Evolutionary conservation across 768 basidiomycete species (phyloP).

Genomic region (Boletus pseudo-olivaceus): DNA sequence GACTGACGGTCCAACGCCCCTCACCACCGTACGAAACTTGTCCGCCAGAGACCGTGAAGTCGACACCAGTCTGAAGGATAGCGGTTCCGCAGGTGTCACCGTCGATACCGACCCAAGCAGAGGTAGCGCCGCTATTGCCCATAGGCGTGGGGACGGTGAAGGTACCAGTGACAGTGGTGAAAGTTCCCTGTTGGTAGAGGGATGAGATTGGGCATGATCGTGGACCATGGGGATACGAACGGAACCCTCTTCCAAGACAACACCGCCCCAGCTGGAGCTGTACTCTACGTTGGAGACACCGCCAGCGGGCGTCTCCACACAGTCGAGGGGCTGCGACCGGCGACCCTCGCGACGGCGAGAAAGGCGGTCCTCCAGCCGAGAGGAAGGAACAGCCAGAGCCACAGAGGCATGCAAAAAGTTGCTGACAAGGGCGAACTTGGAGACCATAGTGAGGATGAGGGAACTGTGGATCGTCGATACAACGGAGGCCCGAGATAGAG

Average conservation of each 20-base stretch:
- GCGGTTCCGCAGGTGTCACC: slow-evolving; percentile 10
- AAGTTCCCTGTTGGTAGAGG: slow-evolving; percentile 13
- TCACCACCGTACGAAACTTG: slow-evolving; percentile 11
- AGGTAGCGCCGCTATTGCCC: slow-evolving; percentile 7
- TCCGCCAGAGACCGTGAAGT: slow-evolving; percentile 3
- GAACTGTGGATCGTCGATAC: not conserved
- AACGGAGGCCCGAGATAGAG: not conserved
- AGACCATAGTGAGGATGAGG: slow-evolving; percentile 15
- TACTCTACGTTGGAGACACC: slow-evolving; percentile 10
- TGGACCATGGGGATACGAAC: slow-evolving; percentile 4
- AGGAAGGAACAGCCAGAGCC: slow-evolving; percentile 15
- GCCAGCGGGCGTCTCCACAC: not conserved
- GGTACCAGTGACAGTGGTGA: slow-evolving; percentile 17
- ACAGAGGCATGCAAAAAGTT: slow-evolving; percentile 18
- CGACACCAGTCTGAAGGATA: slow-evolving; percentile 21
- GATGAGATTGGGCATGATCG: not conserved
- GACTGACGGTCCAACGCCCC: not conserved
- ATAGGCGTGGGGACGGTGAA: slow-evolving; percentile 18
- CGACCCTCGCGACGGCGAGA: slow-evolving; percentile 11
- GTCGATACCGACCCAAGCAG: slow-evolving; percentile 27
- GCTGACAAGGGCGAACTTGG: slow-evolving; percentile 10
- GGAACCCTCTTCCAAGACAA: slow-evolving; percentile 1
- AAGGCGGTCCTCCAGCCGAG: slow-evolving; percentile 9
- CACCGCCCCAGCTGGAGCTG: slow-evolving; percentile 20
- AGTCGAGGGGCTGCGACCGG: slow-evolving; percentile 10